Percentiles rank a stretch among this genome's conserved stretches.
These are phyloP conservation scores for Taiozyma sp. DNA, from an alignment of 1,139 yeast genomes.

Conservation along the genomic window DNA sequence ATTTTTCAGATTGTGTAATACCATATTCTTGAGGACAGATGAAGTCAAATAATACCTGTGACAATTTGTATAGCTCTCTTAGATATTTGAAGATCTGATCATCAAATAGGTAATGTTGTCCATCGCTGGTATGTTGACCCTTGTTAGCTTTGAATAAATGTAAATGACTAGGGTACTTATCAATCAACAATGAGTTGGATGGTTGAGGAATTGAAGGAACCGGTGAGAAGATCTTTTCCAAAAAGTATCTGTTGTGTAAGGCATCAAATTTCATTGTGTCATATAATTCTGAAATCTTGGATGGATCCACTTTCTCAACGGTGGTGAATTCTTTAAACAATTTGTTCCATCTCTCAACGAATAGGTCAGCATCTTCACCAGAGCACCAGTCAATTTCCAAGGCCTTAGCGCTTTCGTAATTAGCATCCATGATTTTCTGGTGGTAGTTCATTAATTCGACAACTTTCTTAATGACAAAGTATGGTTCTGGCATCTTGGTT, in stretches of 20 bases:
- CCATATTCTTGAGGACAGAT: constrained; percentile 99
- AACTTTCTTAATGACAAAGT: constrained; percentile 86
- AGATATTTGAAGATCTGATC: constrained; percentile 74
- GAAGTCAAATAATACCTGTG: constrained; percentile 93
- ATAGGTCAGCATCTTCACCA: constrained; percentile 87
- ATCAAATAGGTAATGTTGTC: constrained; percentile 49
- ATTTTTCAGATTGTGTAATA: constrained; percentile 89
- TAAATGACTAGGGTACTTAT: constrained; percentile 76
- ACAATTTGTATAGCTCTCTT: constrained; percentile 82
- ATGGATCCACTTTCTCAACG: constrained; percentile 96
- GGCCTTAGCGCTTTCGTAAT: constrained; percentile 55
- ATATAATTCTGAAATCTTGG: constrained; percentile 91
- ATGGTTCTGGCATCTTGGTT: constrained; percentile 96
- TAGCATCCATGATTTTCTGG: constrained; percentile 76
- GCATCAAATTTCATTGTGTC: constrained; percentile 99
- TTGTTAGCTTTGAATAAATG: constrained; percentile 57
- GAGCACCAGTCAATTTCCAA: constrained; percentile 93
- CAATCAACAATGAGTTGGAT: constrained; percentile 60
- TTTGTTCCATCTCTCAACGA: constrained; percentile 97
- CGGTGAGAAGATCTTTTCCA: constrained; percentile 77
- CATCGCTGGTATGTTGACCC: constrained; percentile 20
- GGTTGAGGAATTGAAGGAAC: constrained; percentile 45
- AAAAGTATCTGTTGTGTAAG: constrained; percentile 84
- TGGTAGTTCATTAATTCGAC: constrained; percentile 96
- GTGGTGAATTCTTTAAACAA: constrained; percentile 87